Conservation (phyloP, 805 yeast species). For the Ogataea ganodermae region DNA sequence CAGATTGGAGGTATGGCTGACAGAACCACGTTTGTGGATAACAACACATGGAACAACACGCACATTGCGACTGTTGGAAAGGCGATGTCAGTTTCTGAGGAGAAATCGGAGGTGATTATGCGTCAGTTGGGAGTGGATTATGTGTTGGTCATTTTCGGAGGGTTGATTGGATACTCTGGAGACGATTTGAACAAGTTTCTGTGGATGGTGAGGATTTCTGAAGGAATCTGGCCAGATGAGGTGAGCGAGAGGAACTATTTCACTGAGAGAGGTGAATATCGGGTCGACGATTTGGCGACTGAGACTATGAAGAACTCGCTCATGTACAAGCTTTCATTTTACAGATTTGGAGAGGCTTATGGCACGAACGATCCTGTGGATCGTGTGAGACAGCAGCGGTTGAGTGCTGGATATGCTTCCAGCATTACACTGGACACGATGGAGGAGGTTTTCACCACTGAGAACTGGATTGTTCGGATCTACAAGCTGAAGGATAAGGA, state of each 20-base stretch:
- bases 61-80: slow-evolving; percentile 99
- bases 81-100: slow-evolving; percentile 92
- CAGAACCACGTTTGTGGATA: slow-evolving; percentile 95
- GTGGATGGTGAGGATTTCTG: slow-evolving; percentile 99
- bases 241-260: slow-evolving; percentile 82
- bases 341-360: slow-evolving; percentile 76
- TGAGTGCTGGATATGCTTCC: slow-evolving; percentile 32
- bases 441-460: slow-evolving; percentile 93
- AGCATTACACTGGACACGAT: slow-evolving; percentile 67
- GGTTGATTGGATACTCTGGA: slow-evolving; percentile 88
- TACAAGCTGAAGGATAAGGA: slow-evolving; percentile 90
- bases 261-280: slow-evolving; percentile 83
- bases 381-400: slow-evolving; percentile 82
- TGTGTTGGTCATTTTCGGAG: slow-evolving; percentile 91
- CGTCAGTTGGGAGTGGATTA: slow-evolving; percentile 94
- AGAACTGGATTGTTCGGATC: slow-evolving; percentile 95
- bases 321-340: slow-evolving; percentile 93
- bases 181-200: slow-evolving; percentile 95
- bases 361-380: slow-evolving; percentile 66
- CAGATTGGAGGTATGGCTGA: slow-evolving; percentile 99
- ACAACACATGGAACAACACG: slow-evolving; percentile 99
- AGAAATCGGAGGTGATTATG: slow-evolving; percentile 83
- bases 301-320: slow-evolving; percentile 84
- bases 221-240: slow-evolving; percentile 99
- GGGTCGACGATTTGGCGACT: slow-evolving; percentile 80